Evolutionary conservation across 805 yeast species (phyloP).

Genomic region (Saturnispora sekii): DNA sequence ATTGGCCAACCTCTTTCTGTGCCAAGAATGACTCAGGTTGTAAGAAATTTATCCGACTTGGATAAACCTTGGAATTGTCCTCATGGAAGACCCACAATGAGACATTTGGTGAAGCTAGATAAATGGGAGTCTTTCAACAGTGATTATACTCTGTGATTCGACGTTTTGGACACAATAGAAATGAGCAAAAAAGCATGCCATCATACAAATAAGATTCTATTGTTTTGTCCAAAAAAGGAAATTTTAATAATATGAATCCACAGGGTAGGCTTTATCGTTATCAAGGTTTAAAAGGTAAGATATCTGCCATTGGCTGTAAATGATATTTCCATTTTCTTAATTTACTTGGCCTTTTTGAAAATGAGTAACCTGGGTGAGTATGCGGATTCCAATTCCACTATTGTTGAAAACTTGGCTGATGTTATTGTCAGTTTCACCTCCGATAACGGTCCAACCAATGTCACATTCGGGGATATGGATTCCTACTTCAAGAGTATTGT

Average conservation of each 20-base stretch:
- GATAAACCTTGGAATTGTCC: constrained; percentile 97
- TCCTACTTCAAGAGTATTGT: constrained; percentile 24
- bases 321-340: no score
- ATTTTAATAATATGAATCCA: constrained; percentile 14
- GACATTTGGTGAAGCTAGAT: constrained; percentile 66
- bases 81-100: constrained; percentile 95
- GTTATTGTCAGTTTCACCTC: constrained; percentile 33
- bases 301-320: no score
- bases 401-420: constrained; percentile 11
- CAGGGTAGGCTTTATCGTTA: neutral
- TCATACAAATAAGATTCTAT: constrained; percentile 10
- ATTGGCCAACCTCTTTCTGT: constrained; percentile 63
- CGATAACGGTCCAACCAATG: constrained; percentile 29
- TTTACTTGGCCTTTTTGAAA: no score
- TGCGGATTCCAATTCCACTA: neutral
- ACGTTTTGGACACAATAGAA: neutral
- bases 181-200: neutral
- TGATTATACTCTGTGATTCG: constrained; percentile 28
- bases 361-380: no score
- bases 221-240: constrained; percentile 24
- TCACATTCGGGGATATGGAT: constrained; percentile 37
- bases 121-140: constrained; percentile 35
- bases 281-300: neutral
- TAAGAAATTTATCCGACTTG: constrained; percentile 53
- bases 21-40: constrained; percentile 58